Base-by-base conservation (phyloP, 352 stramenopile genomes). In the Phytophthora ohioensis region DNA sequence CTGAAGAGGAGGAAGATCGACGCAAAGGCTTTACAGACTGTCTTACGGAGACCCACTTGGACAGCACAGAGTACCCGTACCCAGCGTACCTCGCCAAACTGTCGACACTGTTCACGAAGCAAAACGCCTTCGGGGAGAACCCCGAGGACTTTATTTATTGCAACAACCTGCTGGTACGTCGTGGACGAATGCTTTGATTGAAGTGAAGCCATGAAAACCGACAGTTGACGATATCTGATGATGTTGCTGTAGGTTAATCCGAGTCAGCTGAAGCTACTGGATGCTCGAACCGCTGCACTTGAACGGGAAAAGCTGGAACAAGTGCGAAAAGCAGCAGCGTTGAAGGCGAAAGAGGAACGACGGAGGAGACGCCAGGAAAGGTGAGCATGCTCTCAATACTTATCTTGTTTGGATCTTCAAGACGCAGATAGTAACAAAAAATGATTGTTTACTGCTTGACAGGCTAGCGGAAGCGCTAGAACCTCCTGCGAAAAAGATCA, bases 61-160 rank as follows among this genome's bases (percentile, higher is more conserved):
- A 73, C 17, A 68, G 63, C 38, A 56, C 69, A n/a, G 80, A 85
- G 39, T 89, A 87, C 38, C 57, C 79, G 58, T 90, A 87, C 36
- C 85, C 85, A 31, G 74, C 72, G 15, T 93, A 91, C 48, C 45
- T 93, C 2, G 71, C 72, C 34, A 86, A 91, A 52, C 66, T 91
- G 56, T 80, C 85, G 30, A 64, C 69, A 49, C 69, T 89, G 35
- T 81, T 93, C 36, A 82, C 81, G 7, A 79, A 88, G 41, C 46
- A 90, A 64, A 84, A 67, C 56, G 82, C 85, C 7, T 91, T 93
- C 58, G 85, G 85, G 21, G 76, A 82, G 58, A 73, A 84, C 43
- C 82, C 81, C 2, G 76, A 90, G 62, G 71, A 87, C 62, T 89
- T 80, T 87, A 79, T 93, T 82, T 87, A 91, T 81, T 88, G 83